Evolutionary conservation across 75 land plant genomes (phyloP).

Genomic region (Chamaecyparis obtusa): DNA sequence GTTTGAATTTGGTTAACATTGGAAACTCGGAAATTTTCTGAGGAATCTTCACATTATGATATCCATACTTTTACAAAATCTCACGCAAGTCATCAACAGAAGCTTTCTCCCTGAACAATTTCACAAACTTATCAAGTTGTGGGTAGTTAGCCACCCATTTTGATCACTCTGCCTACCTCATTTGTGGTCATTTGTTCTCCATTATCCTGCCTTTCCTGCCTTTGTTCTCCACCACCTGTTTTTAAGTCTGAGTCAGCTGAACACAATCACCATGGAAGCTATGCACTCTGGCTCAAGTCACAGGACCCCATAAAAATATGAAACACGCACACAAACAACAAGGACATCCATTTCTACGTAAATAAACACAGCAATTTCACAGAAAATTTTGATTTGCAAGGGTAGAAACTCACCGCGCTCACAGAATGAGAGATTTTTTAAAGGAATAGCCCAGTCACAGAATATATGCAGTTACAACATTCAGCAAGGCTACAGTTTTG

Average conservation of each 20-base stretch:
- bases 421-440: no score
- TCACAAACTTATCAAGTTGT: not conserved
- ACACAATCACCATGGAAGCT: not conserved
- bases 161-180: not conserved
- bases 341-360: not conserved
- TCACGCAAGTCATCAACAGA: not conserved
- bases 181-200: not conserved
- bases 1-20: no score
- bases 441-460: no score
- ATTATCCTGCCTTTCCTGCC: not conserved
- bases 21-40: no score
- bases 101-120: not conserved
- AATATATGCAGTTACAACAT: no score
- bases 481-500: no score
- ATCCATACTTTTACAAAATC: not conserved
- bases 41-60: not conserved
- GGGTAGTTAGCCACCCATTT: not conserved
- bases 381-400: no score
- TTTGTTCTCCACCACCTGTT: not conserved
- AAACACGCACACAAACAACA: not conserved
- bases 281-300: not conserved
- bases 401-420: no score
- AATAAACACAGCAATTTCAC: not conserved
- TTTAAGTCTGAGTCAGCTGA: not conserved
- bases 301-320: not conserved